Evolutionary conservation across 2,329 filamentous ascomycete species (phyloP).

Genomic region (Dactylellina parvicollis): DNA sequence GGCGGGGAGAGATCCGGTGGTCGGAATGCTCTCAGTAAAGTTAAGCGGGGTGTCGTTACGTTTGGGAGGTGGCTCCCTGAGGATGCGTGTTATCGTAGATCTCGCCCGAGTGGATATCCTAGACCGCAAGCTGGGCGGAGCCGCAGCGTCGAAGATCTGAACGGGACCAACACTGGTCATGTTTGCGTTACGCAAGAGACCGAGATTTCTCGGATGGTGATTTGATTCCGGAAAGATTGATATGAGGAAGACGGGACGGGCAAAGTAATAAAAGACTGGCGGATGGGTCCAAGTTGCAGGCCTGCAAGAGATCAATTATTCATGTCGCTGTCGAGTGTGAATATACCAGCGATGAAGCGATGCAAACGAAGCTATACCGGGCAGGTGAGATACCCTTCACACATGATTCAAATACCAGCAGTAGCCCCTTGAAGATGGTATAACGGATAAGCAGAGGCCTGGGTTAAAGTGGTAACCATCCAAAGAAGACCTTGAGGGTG

Average conservation of each 20-base stretch:
- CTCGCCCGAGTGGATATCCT: slow-evolving; percentile 36
- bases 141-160: neutral
- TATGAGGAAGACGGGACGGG: too few species aligned
- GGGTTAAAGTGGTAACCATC: too few species aligned
- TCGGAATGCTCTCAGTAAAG: slow-evolving; percentile 16
- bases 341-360: neutral
- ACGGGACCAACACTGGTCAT: neutral
- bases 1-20: neutral
- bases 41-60: slow-evolving; percentile 49
- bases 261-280: too few species aligned
- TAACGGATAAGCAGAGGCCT: too few species aligned
- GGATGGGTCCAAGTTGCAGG: too few species aligned
- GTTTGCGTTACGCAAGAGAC: neutral
- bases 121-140: slow-evolving; percentile 10
- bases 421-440: neutral
- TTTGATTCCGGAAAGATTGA: too few species aligned
- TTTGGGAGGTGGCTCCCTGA: slow-evolving; percentile 45
- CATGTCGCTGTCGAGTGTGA: neutral
- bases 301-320: neutral
- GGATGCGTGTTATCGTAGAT: slow-evolving; percentile 31
- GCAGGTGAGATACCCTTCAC: neutral
- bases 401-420: slow-evolving; percentile 2
- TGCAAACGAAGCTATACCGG: neutral
- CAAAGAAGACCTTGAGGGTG: too few species aligned
- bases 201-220: neutral